Evolutionary conservation across 2,329 filamentous ascomycete species (phyloP), one percentile per base, ranked within the genome.

Genomic region (Aspergillus sp.): DNA sequence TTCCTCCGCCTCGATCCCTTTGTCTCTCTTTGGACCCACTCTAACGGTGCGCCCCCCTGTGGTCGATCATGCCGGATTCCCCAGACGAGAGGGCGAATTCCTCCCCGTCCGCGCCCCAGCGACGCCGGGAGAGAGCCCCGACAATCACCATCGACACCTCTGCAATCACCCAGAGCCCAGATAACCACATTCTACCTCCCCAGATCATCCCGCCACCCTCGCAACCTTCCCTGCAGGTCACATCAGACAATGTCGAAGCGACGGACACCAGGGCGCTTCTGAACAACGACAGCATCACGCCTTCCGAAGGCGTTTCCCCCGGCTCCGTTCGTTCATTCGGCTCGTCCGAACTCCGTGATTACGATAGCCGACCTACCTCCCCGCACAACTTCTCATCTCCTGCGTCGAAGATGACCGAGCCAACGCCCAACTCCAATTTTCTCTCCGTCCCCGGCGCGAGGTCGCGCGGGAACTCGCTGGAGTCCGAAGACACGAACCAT

Each of bases 371-470:
- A 60, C 85, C 85, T 10, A 85, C 80, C 2, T 87, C 85, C 38
- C 83, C 84, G 5, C 85, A 87, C 66, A 87, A 88, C 70, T 72
- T 87, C 38, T 87, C 83, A 0, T 86, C 85, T 10, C 84, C 85
- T 2, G 78, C 79, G 10, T 71, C 76, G 17, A 79, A 78, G 59
- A 75, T 74, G 60, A 74, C 75, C 30, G 81, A 82, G 24, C 63
- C 72, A 11, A 72, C 81, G 40, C 62, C 71, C n/a, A 71, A 78
- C 49, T 69, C 72, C 4, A 82, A 80, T 49, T 86, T 85, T 62
- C 74, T 88, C 30, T 78, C 83, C 0, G 85, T 89, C 1, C 85
- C 85, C 3, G 80, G 79, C 2, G 70, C 77, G n/a, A 76, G 84
- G 51, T 86, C 84, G 51, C 76, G 85, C 59, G 84, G 84, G 3